These are phyloP conservation scores for Botrytis fragariae DNA, from an alignment of 2,329 filamentous ascomycete genomes.

Conservation along the genomic window DNA sequence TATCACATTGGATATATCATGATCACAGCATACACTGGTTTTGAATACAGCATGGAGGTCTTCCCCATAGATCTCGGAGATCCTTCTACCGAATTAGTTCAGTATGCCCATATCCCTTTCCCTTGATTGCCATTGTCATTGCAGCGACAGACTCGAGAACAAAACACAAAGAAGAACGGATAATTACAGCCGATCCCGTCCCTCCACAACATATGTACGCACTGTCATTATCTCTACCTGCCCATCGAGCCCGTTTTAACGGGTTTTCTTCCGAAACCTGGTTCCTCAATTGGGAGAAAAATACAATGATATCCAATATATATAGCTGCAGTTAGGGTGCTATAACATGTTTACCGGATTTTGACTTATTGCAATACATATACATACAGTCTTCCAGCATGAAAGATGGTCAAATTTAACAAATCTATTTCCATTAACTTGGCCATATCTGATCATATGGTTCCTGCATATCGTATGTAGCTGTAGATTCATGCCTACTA, in stretches of 20 bases:
- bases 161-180: not conserved
- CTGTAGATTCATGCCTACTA: not conserved
- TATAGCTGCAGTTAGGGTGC: not conserved
- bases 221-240: not conserved
- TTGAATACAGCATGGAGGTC: not conserved
- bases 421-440: not conserved
- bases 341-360: not conserved
- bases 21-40: not conserved
- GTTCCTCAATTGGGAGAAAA: not conserved
- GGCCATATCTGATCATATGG: slow-evolving; percentile 12
- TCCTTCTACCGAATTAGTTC: not conserved
- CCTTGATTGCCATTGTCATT: not conserved
- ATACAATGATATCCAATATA: not conserved
- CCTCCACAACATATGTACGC: not conserved
- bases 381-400: not conserved
- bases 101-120: not conserved
- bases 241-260: not conserved
- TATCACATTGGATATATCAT: not conserved
- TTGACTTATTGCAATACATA: not conserved
- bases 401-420: not conserved
- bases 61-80: not conserved
- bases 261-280: not conserved
- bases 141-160: not conserved
- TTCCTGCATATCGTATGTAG: slow-evolving; percentile 10
- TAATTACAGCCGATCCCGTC: not conserved